Evolutionary conservation across 1,284 basidiomycete genomes (phyloP), one percentile per base, ranked within the genome.

Genomic region (Meira nashicola): DNA sequence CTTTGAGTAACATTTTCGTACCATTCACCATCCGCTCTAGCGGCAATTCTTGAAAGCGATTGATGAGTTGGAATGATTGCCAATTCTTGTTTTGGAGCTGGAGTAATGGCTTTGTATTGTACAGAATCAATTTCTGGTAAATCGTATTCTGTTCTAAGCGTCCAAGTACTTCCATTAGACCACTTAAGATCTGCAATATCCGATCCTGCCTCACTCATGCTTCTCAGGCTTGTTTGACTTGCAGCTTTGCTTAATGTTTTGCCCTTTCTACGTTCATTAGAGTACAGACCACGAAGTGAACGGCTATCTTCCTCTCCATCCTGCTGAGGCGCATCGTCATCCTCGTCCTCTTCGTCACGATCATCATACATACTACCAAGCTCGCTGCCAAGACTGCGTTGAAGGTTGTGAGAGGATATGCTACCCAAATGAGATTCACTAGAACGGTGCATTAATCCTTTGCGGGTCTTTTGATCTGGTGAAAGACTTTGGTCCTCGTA

Each of bases 281-380:
- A 33, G 28, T 33, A 33, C 8, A 33, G 28, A 33, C 28, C 8
- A 33, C 28, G 28, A 33, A 3, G 28, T 33, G 28, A 19, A 17
- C 3, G 12, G 17, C 21, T 14, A 48, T 5, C 12, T 48, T 48
- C 46, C 14, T 25, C 46, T 21, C 28, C 28, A 8, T 33, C 28
- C 8, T 33, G 28, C 28, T 33, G 12, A 21, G 46, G 21, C 5
- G 17, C 46, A 41, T 48, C 43, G 46, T n/a, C 48, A 15, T 52
- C 47, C 2, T 37, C 54, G 19, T 25, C 2, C 19, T 67, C 64
- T 25, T 71, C 68, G 8, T 33, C 28, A 28, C 63, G 63, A 15
- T 62, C 66, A 15, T 67, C 71, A 53, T 65, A 66, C 54, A 70
- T 62, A 60, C 70, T 73, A n/a, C 71, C 69, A 10, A 73, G 63